Evolutionary conservation across 1,284 basidiomycete species (phyloP), one percentile per base, ranked within the genome.

Genomic region (Hypsizygus ulmarius): DNA sequence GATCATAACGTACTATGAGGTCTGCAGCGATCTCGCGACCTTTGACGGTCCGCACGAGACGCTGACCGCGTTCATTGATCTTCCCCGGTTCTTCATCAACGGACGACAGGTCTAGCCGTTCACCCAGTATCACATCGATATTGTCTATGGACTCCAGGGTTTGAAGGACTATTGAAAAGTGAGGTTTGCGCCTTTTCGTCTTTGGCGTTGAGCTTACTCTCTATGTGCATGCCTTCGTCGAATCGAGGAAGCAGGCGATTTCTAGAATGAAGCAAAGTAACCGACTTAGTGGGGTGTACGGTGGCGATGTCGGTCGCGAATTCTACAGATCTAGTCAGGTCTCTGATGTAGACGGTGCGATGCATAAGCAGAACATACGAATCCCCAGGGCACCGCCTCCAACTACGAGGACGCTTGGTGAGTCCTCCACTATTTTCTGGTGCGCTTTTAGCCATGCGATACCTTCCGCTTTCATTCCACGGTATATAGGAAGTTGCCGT

Each of bases 211-310:
- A 38, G 54, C 67, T 52, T 50, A 80, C 79, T 70, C 60, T 80
- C 78, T 2, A 70, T 66, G 56, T 86, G 81, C 67, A 89, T 73
- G 29, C 59, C 68, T 16, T 69, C 60, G 45, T 84, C 74, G 57
- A 85, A 89, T 11, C 72, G 64, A 0, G 82, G 82, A 15, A 89
- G 68, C 5, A 89, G 70, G 16, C 71, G 73, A 12, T 66, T 53
- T 3, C 87, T 74, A 0, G 83, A 86, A 60, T 89, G 86, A 0
- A 89, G 66, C n/a, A 89, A 70, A 0, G 84, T 86, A 1, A 89
- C 78, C 2, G 65, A 60, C 59, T 82, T 84, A 21, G 64, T 59
- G 0, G 83, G 82, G 55, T 81, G 75, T 12, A 82, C 59, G 10
- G 78, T 77, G 27, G 78, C 79, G 53, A 88, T 81, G 60, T 90